A percentile compares a stretch with the other conserved stretches of the same genome.
phyloP scores from a whole-genome alignment of 352 stramenopile species.

The Pythium chondricola region DNA sequence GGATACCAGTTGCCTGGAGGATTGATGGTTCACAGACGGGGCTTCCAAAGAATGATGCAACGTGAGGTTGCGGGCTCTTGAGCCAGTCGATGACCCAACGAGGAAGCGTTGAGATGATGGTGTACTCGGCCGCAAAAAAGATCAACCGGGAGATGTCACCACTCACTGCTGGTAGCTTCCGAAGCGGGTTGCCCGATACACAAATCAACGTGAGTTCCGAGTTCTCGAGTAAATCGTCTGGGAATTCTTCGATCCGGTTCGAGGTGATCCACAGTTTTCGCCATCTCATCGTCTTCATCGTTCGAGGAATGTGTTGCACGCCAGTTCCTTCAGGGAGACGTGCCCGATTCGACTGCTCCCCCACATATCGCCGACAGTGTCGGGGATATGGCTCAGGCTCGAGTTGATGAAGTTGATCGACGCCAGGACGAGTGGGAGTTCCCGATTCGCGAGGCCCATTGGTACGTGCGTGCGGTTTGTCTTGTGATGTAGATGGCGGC shows the following conservation, averaged over 20 bases:
- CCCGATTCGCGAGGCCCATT: neutral
- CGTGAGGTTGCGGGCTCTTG: neutral
- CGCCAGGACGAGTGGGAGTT: neutral
- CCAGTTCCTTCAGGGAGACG: neutral
- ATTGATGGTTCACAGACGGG: neutral
- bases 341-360: neutral
- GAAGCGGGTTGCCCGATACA: constrained; percentile 1
- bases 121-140: neutral
- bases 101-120: neutral
- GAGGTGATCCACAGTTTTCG: neutral
- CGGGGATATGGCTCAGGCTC: neutral
- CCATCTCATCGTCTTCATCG: neutral
- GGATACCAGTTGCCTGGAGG: too few species aligned
- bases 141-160: neutral
- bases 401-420: neutral
- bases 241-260: neutral
- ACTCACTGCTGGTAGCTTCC: neutral
- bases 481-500: neutral
- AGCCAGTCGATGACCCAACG: neutral
- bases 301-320: neutral
- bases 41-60: constrained; percentile 1
- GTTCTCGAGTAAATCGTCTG: neutral
- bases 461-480: neutral
- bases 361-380: neutral
- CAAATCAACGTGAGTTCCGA: neutral